phyloP scores from a whole-genome alignment of 2,329 filamentous ascomycete genomes.

The Biscogniauxia marginata region DNA sequence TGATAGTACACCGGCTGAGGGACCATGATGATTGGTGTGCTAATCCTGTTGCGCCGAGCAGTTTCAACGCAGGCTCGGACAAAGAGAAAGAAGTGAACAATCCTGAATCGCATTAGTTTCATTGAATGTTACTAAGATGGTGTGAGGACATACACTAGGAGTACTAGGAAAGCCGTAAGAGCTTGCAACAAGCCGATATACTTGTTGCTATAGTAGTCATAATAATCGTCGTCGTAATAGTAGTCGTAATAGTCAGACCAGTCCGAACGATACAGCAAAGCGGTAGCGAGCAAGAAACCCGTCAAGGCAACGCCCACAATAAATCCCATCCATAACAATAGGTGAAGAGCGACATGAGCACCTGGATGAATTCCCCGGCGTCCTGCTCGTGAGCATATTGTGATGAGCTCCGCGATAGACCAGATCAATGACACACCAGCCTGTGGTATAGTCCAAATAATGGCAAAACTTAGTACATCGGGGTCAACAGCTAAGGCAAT shows the following conservation, averaged over 20 bases:
- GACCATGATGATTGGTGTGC: neutral
- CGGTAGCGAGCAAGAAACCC: slow-evolving; percentile 9
- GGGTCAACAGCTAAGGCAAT: slow-evolving; percentile 17
- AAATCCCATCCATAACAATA: slow-evolving; percentile 25
- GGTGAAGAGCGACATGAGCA: slow-evolving; percentile 26
- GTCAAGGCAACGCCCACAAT: slow-evolving; percentile 12
- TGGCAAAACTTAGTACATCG: slow-evolving; percentile 12
- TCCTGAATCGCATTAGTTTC: slow-evolving; percentile 5
- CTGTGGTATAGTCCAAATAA: slow-evolving; percentile 25
- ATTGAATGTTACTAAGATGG: neutral
- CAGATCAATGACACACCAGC: slow-evolving; percentile 23
- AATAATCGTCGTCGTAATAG: slow-evolving; percentile 14
- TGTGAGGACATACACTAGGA: neutral
- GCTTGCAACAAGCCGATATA: slow-evolving; percentile 5
- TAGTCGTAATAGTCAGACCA: too few relatives aligned
- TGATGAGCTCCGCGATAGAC: slow-evolving; percentile 22
- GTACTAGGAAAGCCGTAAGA: slow-evolving; percentile 2
- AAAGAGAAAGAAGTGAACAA: slow-evolving; percentile 28
- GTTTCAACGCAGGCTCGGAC: slow-evolving; percentile 22
- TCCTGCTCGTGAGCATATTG: slow-evolving; percentile 12
- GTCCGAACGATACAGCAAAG: too few relatives aligned
- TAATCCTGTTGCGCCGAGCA: slow-evolving; percentile 5
- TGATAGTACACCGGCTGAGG: slow-evolving; percentile 5
- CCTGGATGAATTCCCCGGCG: slow-evolving; percentile 30
- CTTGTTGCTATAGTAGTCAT: slow-evolving; percentile 1